These are phyloP conservation scores for Musa troglodytarum DNA, from an alignment of 176 grass and related monocot species.

Conservation along the genomic window DNA sequence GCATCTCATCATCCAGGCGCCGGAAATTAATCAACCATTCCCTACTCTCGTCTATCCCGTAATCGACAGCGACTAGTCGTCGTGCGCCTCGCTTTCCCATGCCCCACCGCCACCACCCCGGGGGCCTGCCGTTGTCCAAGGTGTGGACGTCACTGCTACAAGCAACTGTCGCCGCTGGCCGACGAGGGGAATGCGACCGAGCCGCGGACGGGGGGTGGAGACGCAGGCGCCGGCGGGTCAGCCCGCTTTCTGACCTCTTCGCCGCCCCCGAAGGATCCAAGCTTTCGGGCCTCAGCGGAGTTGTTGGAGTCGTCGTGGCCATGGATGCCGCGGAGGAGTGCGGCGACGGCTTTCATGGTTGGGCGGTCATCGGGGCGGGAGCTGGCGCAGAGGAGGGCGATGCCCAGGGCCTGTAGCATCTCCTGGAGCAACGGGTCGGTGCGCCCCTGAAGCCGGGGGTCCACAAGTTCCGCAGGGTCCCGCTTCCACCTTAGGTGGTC, in stretches of 20 bases:
- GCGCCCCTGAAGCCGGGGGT: conserved; percentile 41
- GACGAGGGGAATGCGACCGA: neutral
- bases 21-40: too few species aligned
- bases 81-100: too few species aligned
- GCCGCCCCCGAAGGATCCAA: too few species aligned
- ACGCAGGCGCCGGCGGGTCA: neutral
- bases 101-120: too few species aligned
- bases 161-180: neutral
- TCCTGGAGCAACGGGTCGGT: conserved; percentile 62
- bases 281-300: too few species aligned
- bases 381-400: conserved; percentile 75
- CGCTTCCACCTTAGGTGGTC: conserved; percentile 55
- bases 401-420: conserved; percentile 85
- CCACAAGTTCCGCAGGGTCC: conserved; percentile 51
- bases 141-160: too few species aligned
- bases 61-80: too few species aligned
- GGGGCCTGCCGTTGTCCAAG: too few species aligned
- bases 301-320: too few species aligned
- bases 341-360: conserved; percentile 78
- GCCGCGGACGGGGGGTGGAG: too few species aligned
- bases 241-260: neutral
- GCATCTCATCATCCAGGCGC: too few species aligned
- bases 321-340: conserved; percentile 64
- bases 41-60: too few species aligned
- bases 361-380: conserved; percentile 46